Base-by-base conservation (phyloP, 371 early-diverging fungal species). In the Rhizopus microsporus region DNA sequence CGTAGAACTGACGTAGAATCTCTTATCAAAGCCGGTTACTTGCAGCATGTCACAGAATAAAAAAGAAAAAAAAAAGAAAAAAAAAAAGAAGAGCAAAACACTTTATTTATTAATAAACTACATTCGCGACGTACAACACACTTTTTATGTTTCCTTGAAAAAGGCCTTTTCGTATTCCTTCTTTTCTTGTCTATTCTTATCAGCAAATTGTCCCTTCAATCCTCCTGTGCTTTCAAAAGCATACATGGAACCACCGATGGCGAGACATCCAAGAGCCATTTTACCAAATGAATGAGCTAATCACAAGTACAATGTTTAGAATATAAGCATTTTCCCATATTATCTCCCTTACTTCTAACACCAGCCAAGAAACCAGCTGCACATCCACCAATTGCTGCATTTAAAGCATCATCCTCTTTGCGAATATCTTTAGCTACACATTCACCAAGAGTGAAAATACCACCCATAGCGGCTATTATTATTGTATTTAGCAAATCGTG, bases 1-100 rank as follows among this genome's bases (percentile, higher is more conserved):
- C 76, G 87, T 43, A 78, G 95, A 37, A 80, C 93, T 0, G 97
- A 96, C 70, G 92, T 95, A 3, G 96, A 96, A 74, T 78, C 87
- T 4, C 75, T 96, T 51, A 92, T 96, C 56, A 85, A 82, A 6
- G 88, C 88, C 23, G 97, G 97, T 0, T 88, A 88, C 57, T 71
- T 93, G 13, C 71, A 84, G 37, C 93, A 93, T 57, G 74, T 91
- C 32, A 50, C 16, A 35, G 33, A 34, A 33, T 46, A 46, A 46
- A 46, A 3, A n/a, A 5, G n/a, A 43, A 13, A 23, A 23, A 2
- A 23, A 23, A 23, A 3, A n/a, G n/a, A 43, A 43, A 13, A 23
- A 23, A 2, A 23, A 23, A 23, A 23, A 23, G 2, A 23, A 23
- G 23, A 23, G 23, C 23, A 23, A 23, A 23, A 23, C 23, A 23